Base-by-base conservation (phyloP, 2,329 filamentous ascomycete species). In the Monosporascus sp. region DNA sequence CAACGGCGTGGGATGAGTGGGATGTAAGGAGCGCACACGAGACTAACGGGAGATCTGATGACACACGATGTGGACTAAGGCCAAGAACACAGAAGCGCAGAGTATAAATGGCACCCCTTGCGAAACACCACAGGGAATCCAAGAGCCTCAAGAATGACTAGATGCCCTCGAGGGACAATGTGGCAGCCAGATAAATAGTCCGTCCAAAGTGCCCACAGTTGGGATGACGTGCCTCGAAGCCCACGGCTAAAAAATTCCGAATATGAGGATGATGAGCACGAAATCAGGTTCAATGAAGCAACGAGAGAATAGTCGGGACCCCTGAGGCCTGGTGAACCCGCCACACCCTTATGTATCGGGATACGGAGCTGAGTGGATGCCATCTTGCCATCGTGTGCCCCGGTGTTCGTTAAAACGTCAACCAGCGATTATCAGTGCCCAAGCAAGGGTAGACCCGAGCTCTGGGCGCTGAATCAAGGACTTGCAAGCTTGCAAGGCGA, bases 1-100 rank as follows among this genome's bases (percentile, higher is more conserved):
- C 53, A 64, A 52, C 48, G 55, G 62, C 64, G 70, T 68, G 70
- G 70, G 70, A 71, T 69, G 65, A 52, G 60, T 65, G 63, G 64
- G 66, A 66, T 64, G 56, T 54, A 50, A 31, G 14, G 49, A 48
- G 56, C 55, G 55, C 54, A 24, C 27, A 25, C 8, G 54, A 52
- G 50, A 52, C 27, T 51, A 56, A 51, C 39, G 37, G 47, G 18
- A 45, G 41, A 39, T 39, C 38, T 27, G 18, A 43, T 20, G 39
- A 20, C 18, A 20, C 18, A 24, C 39, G 18, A 14, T 43, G 17
- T 20, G 18, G 17, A 43, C 39, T 20, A 43, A 20, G 39, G 22
- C 39, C 39, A 20, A 20, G 39, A 18, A 18, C 6, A 7, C 22
- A 43, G 22, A 14, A 11, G 18, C 8, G 39, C 18, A 43, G 39